phyloP scores from a whole-genome alignment of 768 basidiomycete genomes.

The Pulveroboletus sp. region DNA sequence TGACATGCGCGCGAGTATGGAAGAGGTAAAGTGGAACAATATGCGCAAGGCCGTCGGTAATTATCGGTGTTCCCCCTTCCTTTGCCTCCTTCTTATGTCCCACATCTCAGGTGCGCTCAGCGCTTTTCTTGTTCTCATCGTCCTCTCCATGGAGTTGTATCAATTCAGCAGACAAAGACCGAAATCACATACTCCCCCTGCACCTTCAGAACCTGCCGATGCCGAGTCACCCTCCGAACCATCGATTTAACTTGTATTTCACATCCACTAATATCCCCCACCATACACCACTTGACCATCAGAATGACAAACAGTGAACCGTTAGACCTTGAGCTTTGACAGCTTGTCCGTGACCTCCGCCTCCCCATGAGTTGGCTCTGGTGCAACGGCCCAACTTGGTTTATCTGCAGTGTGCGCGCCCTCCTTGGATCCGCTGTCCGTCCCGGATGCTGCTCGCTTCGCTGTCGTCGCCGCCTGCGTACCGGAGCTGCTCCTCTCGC shows the following conservation, averaged over 20 bases:
- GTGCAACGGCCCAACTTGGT: conserved; percentile 18
- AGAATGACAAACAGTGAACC: conserved; percentile 12
- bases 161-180: conserved; percentile 37
- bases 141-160: conserved; percentile 68
- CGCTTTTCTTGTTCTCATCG: conserved; percentile 65
- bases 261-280: conserved; percentile 13
- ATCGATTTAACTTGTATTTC: conserved; percentile 7
- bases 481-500: conserved; percentile 25
- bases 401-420: conserved; percentile 26
- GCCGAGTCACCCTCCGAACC: conserved; percentile 10
- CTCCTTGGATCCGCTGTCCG: conserved; percentile 16
- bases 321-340: conserved; percentile 57
- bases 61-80: conserved; percentile 23
- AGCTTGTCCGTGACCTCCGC: conserved; percentile 47
- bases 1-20: conserved; percentile 76
- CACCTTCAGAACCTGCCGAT: conserved; percentile 3
- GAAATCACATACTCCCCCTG: neutral
- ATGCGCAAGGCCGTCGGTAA: conserved; percentile 79
- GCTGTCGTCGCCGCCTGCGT: conserved; percentile 8
- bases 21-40: conserved; percentile 87
- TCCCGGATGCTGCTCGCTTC: conserved; percentile 26
- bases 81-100: neutral
- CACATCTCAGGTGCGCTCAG: conserved; percentile 51
- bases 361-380: conserved; percentile 13
- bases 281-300: neutral